Percentiles rank a stretch among this genome's conserved stretches.
Evolutionary conservation across 805 yeast species (phyloP).

Genomic region (Spathaspora gorwiae): DNA sequence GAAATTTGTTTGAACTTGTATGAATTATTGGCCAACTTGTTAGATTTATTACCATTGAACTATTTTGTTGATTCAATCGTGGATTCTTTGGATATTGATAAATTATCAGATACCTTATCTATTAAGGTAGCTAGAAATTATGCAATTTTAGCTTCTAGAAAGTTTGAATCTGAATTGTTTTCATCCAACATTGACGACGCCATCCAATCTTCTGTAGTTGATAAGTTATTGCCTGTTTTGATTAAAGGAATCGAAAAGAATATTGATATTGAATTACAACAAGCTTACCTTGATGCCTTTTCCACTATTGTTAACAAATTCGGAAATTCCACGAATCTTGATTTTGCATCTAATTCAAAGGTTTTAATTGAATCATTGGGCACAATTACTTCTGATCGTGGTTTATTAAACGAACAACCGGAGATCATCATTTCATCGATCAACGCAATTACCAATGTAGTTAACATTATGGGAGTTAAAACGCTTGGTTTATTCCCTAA

Average conservation of each 20-base stretch:
- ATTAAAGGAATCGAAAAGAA: conserved; percentile 32
- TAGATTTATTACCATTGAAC: conserved; percentile 71
- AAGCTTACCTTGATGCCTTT: conserved; percentile 65
- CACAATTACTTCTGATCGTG: conserved; percentile 44
- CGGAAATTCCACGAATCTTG: conserved; percentile 29
- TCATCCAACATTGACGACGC: conserved; percentile 38
- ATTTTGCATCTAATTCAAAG: conserved; percentile 30
- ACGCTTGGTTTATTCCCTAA: conserved; percentile 80
- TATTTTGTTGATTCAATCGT: conserved; percentile 62
- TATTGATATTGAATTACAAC: conserved; percentile 50
- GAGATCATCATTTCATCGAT: conserved; percentile 72
- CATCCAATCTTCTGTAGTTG: conserved; percentile 49
- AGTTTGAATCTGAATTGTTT: conserved; percentile 64
- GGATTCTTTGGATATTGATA: conserved; percentile 29
- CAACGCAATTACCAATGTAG: conserved; percentile 63
- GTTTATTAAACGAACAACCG: conserved; percentile 51
- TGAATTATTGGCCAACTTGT: conserved; percentile 54
- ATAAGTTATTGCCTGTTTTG: conserved; percentile 47
- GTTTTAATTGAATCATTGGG: conserved; percentile 47
- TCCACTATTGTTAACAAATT: conserved; percentile 62
- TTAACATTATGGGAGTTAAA: conserved; percentile 78
- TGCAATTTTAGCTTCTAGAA: conserved; percentile 57
- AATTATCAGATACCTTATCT: conserved; percentile 34
- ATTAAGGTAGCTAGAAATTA: conserved; percentile 56
- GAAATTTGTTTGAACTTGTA: conserved; percentile 42